A percentile compares a stretch with the other conserved stretches of the same genome.
phyloP scores from a whole-genome alignment of 2,329 filamentous ascomycete genomes.

The Fusarium fujikuroi region DNA sequence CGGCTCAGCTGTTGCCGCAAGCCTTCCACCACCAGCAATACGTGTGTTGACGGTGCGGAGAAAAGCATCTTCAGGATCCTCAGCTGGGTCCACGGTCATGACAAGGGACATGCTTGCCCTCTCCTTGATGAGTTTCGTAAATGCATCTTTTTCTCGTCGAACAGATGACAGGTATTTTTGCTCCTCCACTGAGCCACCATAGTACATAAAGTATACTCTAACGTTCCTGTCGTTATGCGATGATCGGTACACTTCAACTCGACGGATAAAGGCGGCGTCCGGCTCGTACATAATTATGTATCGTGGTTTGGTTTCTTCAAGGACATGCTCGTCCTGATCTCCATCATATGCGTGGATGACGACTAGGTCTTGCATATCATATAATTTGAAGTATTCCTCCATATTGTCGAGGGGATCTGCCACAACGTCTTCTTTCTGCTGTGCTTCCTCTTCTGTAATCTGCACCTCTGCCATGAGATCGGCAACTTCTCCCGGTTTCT shows the following conservation, averaged over 20 bases:
- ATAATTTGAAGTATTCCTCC: conserved; percentile 92
- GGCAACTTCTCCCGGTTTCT: conserved; percentile 84
- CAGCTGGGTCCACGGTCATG: conserved; percentile 76
- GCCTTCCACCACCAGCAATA: conserved; percentile 90
- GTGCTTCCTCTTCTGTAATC: conserved; percentile 79
- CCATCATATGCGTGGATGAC: conserved; percentile 94
- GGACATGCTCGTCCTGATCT: conserved; percentile 94
- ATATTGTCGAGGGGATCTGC: conserved; percentile 86
- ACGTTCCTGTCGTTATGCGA: conserved; percentile 91
- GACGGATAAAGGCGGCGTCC: conserved; percentile 90
- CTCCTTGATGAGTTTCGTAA: conserved; percentile 94
- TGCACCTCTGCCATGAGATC: conserved; percentile 84
- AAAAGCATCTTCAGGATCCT: conserved; percentile 91
- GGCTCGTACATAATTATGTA: conserved; percentile 99
- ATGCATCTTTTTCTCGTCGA: conserved; percentile 94
- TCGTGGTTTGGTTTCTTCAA: conserved; percentile 91
- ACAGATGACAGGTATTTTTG: conserved; percentile 91
- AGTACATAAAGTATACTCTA: conserved; percentile 96
- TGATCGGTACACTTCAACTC: conserved; percentile 94
- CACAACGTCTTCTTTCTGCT: conserved; percentile 79
- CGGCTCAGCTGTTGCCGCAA: conserved; percentile 84
- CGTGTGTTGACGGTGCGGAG: conserved; percentile 95
- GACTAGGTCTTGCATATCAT: conserved; percentile 89
- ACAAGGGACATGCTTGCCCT: conserved; percentile 92
- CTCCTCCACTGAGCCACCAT: conserved; percentile 93